Base-by-base conservation (phyloP, 2,329 filamentous ascomycete genomes). In the Pseudofabraea citricarpa region DNA sequence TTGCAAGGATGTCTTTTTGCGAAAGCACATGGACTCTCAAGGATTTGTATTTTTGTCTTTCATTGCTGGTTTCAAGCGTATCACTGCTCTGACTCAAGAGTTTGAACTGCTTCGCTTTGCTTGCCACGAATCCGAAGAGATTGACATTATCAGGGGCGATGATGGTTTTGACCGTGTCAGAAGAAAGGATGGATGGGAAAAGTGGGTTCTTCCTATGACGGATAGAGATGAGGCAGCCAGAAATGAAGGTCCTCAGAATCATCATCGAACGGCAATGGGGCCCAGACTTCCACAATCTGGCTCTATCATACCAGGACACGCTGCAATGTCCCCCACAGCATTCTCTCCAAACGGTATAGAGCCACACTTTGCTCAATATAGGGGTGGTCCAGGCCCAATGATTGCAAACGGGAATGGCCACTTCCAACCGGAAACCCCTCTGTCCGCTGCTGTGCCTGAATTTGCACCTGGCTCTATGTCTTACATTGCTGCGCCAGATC, bases 21-120 rank as follows among this genome's bases (percentile, higher is more conserved):
- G 93, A 45, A 83, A 80, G 57, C 83, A 90, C 56, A 97, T 98
- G 93, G 91, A 98, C 61, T 87, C 86, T 1, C 87, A 97, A 63
- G 93, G 93, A 15, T 97, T 90, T 59, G 90, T 96, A 12, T 82
- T 81, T 40, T 69, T 98, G 40, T 74, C 77, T 24, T 77, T 95
- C 46, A 84, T 98, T 54, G 78, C 85, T 18, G 76, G 74, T n/a
- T 98, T 98, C 73, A 89, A 88, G 64, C 84, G 93, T 46, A 84
- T 95, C 61, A 83, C 83, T 64, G 70, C 77, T 21, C 68, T 94
- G 22, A 85, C 84, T 1, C 77, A 79, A 40, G 83, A 95, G 45
- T 69, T 83, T 45, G 81, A 87, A 29, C 65, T 90, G 43, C 71
- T 97, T 47, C 87, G 87, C 48, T 74, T 77, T 43, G 88, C 85